Evolutionary conservation across 805 yeast species (phyloP), one percentile per base, ranked within the genome.

Genomic region (Dipodascus albidus): DNA sequence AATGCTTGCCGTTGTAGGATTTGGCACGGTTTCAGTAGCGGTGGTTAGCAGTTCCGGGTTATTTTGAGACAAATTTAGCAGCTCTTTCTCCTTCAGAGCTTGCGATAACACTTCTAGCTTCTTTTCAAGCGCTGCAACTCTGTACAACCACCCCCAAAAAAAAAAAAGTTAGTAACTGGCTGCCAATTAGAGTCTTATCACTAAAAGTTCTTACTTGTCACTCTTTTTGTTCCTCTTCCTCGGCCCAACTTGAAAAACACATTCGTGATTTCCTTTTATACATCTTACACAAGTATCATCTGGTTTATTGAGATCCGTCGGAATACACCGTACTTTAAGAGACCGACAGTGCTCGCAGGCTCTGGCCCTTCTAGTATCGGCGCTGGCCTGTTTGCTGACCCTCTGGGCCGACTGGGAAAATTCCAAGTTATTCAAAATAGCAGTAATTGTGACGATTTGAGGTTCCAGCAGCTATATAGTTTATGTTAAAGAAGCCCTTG

Each of bases 301-400:
- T 6, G 82, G 81, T 54, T 82, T 77, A 27, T 71, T 61, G 0
- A 71, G 69, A 62, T 82, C 82, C 1, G 83, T 72, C 0, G 96
- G 93, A 6, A 84, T 80, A 67, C 97, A 89, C 60, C 84, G 81
- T 33, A 89, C 96, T 63, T 89, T 89, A 50, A 87, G 74, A 0
- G 85, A 66, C 62, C 91, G 95, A 64, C 97, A 89, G 50, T 67
- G 61, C 24, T 65, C 66, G 55, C 74, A 70, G 9, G 74, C 74
- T 51, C 63, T 60, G 31, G 63, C 49, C 23, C 65, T 47, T 21
- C 61, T 48, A 14, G 44, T 17, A 14, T 38, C 44, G 6, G 33
- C 11, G 11, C 33, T 11, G 11, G 33, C 33, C 33, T 27, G 33
- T 27, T 27, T 27, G 11, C 11, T 27, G 33, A 27, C 33, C 11